Base-by-base conservation (phyloP, 345 rosid genomes). In the Brassica juncea region DNA sequence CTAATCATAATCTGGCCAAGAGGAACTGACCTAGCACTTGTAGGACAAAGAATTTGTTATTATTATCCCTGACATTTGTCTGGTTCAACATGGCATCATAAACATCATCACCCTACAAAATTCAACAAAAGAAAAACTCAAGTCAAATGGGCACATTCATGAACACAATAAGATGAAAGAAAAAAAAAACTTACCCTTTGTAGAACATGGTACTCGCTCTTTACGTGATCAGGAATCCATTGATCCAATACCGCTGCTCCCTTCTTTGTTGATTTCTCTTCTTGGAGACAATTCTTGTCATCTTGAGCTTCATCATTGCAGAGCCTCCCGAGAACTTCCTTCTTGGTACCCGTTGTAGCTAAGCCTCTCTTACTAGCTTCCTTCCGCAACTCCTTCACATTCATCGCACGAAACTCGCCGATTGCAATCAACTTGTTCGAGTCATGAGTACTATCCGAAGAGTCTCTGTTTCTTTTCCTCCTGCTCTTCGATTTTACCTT, bases 11-110 rank as follows among this genome's bases (percentile, higher is more conserved):
- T 55, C 55, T 31, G 54, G 30, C 31, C 54, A 47, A 47, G 54
- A 63, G 80, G 61, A 81, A 73, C 81, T 72, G 12, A 91, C 98
- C 97, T 62, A 94, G 86, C 63, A 91, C 90, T 83, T 92, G 98
- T 35, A 92, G 86, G 71, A 86, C 88, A 77, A 84, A 91, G 87
- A 90, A 91, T 81, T 92, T 94, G 89, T 94, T 90, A 68, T 92
- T 94, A 78, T 92, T 92, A 49, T 80, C 79, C 71, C 87, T 88
- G 59, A 89, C 84, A 82, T 92, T 88, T 60, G 97, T 91, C 82
- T 94, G 97, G 77, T 92, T 94, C 77, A 92, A 82, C 86, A 88
- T 88, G 30, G 94, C 97, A 85, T 92, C 97, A 79, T 89, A 94
- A 49, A 91, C 69, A 77, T 86, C 90, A 82, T 85, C 87, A 75